phyloP scores from a whole-genome alignment of 2,329 filamentous ascomycete species.

The Neofusicoccum kwambonambiense region DNA sequence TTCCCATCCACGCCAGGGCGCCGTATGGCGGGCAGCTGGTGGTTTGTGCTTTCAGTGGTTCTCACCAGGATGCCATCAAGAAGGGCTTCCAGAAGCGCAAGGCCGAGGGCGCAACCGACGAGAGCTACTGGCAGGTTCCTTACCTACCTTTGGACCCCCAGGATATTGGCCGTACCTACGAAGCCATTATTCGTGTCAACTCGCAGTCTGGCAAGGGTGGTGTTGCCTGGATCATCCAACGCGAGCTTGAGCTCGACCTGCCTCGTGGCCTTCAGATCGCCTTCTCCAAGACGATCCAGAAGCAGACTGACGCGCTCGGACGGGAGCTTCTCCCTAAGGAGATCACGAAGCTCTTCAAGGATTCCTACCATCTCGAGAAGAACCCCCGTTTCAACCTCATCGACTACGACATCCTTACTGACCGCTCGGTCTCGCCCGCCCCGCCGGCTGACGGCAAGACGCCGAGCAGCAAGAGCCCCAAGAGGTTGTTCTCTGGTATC shows the following conservation, averaged over 20 bases:
- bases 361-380: constrained; percentile 78
- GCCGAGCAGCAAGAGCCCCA: constrained; percentile 73
- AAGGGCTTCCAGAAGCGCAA: constrained; percentile 77
- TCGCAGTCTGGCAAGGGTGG: constrained; percentile 94
- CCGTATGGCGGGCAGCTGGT: constrained; percentile 90
- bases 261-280: constrained; percentile 89
- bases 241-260: constrained; percentile 84
- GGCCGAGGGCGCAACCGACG: constrained; percentile 55
- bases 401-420: constrained; percentile 87
- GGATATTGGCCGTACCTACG: constrained; percentile 95
- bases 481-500: constrained; percentile 80
- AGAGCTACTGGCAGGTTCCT: constrained; percentile 78
- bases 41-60: constrained; percentile 88
- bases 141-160: constrained; percentile 91
- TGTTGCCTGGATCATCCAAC: constrained; percentile 89
- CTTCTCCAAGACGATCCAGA: constrained; percentile 85
- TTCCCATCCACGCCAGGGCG: constrained; percentile 83
- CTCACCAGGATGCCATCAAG: constrained; percentile 94
- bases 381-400: constrained; percentile 84
- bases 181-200: constrained; percentile 97
- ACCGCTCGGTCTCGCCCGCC: constrained; percentile 73
- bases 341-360: constrained; percentile 84
- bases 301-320: constrained; percentile 72
- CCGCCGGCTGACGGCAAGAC: constrained; percentile 68
- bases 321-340: constrained; percentile 82